Evolutionary conservation across 257 asterid species (phyloP).

Genomic region (Schizonepeta tenuifolia): DNA sequence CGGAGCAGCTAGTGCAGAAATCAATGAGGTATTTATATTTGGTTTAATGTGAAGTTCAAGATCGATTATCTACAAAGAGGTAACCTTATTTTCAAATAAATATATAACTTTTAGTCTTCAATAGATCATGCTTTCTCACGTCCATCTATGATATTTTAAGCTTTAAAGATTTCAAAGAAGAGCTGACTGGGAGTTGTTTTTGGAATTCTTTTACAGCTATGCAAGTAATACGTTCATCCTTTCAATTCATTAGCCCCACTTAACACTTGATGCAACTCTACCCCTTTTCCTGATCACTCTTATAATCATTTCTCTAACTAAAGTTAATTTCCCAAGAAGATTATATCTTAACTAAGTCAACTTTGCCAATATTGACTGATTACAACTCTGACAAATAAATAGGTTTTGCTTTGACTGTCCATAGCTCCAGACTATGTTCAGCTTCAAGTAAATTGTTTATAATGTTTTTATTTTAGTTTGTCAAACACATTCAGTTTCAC

Average conservation of each 20-base stretch:
- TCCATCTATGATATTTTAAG: conserved; percentile 2
- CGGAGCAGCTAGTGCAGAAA: conserved; percentile 95
- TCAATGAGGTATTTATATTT: conserved; percentile 72
- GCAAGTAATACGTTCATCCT: conserved; percentile 18
- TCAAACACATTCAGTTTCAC: conserved; percentile 5
- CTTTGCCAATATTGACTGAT: conserved; percentile 15
- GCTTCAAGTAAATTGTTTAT: conserved; percentile 17
- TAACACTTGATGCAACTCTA: conserved; percentile 24
- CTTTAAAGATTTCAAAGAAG: conserved; percentile 15
- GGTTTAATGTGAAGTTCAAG: conserved; percentile 25
- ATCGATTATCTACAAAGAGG: conserved; percentile 22
- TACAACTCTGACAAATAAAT: conserved; percentile 10
- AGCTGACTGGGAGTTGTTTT: conserved; percentile 19
- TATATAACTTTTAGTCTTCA: conserved; percentile 26
- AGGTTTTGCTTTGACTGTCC: conserved; percentile 24
- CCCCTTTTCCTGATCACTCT: conserved; percentile 6
- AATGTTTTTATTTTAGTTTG: conserved; percentile 2
- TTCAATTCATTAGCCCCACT: conserved; percentile 4
- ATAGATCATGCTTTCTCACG: conserved; percentile 17
- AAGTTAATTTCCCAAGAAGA: background rate
- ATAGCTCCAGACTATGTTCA: conserved; percentile 18
- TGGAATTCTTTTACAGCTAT: conserved; percentile 8
- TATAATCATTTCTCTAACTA: background rate
- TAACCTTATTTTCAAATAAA: conserved; percentile 2
- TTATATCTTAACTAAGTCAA: conserved; percentile 15